These are phyloP conservation scores for Heritiera littoralis DNA, from an alignment of 345 rosid species.

Conservation along the genomic window DNA sequence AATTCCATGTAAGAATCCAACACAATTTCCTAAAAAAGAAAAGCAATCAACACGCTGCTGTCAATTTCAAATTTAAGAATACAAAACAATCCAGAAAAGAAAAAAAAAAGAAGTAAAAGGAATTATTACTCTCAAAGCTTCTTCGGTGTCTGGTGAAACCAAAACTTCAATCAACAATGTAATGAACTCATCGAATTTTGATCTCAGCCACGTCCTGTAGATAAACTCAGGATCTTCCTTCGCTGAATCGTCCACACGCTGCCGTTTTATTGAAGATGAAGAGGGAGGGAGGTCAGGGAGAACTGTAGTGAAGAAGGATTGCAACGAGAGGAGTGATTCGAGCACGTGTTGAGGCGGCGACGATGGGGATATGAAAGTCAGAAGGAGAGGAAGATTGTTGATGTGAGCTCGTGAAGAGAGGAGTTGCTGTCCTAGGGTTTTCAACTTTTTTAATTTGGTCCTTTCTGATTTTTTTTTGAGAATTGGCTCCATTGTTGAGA, in stretches of 20 bases:
- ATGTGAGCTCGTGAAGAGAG: slow-evolving; percentile 74
- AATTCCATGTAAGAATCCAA: slow-evolving; percentile 79
- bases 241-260: slow-evolving; percentile 23
- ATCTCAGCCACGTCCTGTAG: slow-evolving; percentile 76
- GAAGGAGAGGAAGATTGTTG: slow-evolving; percentile 79
- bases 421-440: slow-evolving; percentile 62
- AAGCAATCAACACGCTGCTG: background rate
- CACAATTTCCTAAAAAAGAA: slow-evolving; percentile 59
- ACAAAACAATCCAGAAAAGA: background rate
- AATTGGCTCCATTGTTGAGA: slow-evolving; percentile 51
- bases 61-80: background rate
- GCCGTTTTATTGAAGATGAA: slow-evolving; percentile 32
- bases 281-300: slow-evolving; percentile 73
- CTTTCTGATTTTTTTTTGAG: slow-evolving; percentile 37
- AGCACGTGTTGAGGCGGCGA: slow-evolving; percentile 66
- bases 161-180: slow-evolving; percentile 48
- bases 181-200: slow-evolving; percentile 72
- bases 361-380: slow-evolving; percentile 57
- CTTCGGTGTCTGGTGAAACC: slow-evolving; percentile 32
- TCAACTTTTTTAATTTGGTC: slow-evolving; percentile 57
- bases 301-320: slow-evolving; percentile 82
- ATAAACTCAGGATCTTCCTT: slow-evolving; percentile 28
- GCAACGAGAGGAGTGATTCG: slow-evolving; percentile 87
- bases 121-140: slow-evolving; percentile 16
- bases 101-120: background rate